Base-by-base conservation (phyloP, 1,284 basidiomycete species). In the Trichosporon faecale region DNA sequence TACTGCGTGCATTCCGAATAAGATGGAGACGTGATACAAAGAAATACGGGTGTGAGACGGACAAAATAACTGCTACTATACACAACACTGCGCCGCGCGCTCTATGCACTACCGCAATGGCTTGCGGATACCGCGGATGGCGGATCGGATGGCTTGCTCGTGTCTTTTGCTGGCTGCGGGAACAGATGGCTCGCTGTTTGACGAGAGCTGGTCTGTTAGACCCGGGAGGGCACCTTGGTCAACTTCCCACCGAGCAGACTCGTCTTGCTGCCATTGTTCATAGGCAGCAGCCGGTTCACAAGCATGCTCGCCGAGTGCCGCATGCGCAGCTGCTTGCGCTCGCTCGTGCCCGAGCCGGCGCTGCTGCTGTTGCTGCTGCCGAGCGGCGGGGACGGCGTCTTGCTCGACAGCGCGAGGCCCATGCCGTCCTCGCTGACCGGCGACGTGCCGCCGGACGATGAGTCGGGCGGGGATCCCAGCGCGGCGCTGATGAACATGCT, bases 241-340 rank as follows among this genome's bases (percentile, higher is more conserved):
- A 31, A 29, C 57, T 60, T 60, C 16, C 11, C 21, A 7, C 57
- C 57, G 7, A 61, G 57, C 11, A 61, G 27, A 18, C 29, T 33
- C 57, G 57, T n/a, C 57, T 31, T 29, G 27, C 16, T n/a, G 16
- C 57, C 57, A n/a, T 31, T 61, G 57, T 61, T 61, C 57, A 61
- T 61, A 16, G 57, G 57, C 57, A 61, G 57, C 29, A 61, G 57
- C 4, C 57, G 57, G 57, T 61, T 61, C 18, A 61, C 57, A 18
- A 61, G 57, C 57, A 61, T 61, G 57, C 27, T 31, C 14, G 57
- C 57, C 57, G 57, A 61, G 57, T 61, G 57, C 21, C 57, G 57
- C 57, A 61, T 61, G 29, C 57, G 57, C 29, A 61, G 57, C 57
- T 61, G 57, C 57, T 61, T 61, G 57, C 57, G 57, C 57, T 61